phyloP scores from a whole-genome alignment of 2,329 filamentous ascomycete genomes.

The Colletotrichum chlorophyti region DNA sequence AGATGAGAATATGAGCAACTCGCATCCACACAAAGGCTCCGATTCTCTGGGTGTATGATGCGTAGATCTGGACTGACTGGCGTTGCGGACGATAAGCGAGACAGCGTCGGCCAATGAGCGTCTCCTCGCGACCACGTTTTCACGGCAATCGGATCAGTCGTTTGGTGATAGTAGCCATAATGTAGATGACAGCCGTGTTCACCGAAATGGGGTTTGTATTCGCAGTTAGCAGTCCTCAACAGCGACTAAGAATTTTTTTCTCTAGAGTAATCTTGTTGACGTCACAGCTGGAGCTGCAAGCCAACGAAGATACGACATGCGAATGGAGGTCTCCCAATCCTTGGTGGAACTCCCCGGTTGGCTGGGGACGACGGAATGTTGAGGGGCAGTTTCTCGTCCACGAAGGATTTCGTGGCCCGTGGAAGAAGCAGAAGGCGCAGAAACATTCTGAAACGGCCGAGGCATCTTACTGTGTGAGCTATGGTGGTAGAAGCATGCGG shows the following conservation, averaged over 20 bases:
- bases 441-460: constrained; percentile 23
- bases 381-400: too few relatives aligned
- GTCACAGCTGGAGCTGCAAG: constrained; percentile 4
- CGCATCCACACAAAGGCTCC: background rate
- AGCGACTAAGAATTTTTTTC: too few relatives aligned
- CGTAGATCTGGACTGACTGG: background rate
- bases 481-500: too few relatives aligned
- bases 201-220: too few relatives aligned
- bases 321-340: background rate
- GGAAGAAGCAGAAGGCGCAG: too few relatives aligned
- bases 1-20: constrained; percentile 16
- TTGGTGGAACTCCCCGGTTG: constrained; percentile 4
- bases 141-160: too few relatives aligned
- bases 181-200: too few relatives aligned
- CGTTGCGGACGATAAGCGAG: background rate
- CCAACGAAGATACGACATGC: too few relatives aligned
- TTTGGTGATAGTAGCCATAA: too few relatives aligned
- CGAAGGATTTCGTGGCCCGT: too few relatives aligned
- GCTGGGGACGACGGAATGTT: background rate
- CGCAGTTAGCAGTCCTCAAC: too few relatives aligned
- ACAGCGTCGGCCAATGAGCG: background rate
- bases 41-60: background rate
- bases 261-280: too few relatives aligned
- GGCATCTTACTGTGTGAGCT: constrained; percentile 4
- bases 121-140: background rate